A percentile compares a stretch with the other conserved stretches of the same genome.
These are phyloP conservation scores for Pterocarpus macrocarpus DNA, from an alignment of 306 rosid species.

Conservation along the genomic window DNA sequence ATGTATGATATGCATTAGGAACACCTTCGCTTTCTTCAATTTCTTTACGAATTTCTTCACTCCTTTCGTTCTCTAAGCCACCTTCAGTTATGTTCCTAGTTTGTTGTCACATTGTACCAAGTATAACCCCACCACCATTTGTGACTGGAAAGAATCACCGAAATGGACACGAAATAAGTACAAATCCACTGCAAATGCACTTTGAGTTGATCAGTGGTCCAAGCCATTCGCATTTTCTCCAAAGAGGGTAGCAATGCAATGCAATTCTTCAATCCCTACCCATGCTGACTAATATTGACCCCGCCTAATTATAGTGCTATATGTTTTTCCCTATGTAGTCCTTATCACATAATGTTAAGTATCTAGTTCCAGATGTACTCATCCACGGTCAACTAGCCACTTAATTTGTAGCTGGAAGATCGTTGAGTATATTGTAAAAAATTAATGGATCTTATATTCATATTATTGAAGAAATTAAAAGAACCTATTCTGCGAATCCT, in stretches of 20 bases:
- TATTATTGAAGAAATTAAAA: no score
- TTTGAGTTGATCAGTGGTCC: slow-evolving; percentile 51
- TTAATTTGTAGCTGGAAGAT: no score
- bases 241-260: background rate
- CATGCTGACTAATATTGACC: background rate
- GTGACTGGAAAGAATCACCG: slow-evolving; percentile 20
- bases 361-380: background rate
- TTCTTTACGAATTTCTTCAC: slow-evolving; percentile 13
- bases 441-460: no score
- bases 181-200: slow-evolving; percentile 31
- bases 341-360: background rate
- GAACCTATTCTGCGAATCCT: no score
- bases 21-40: slow-evolving; percentile 13
- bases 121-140: slow-evolving; percentile 21
- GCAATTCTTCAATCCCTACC: slow-evolving; percentile 18
- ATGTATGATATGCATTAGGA: slow-evolving; percentile 12
- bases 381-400: no score
- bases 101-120: slow-evolving; percentile 17
- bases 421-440: no score
- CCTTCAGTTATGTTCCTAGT: slow-evolving; percentile 4
- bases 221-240: slow-evolving; percentile 23
- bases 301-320: slow-evolving; percentile 13
- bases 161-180: slow-evolving; percentile 34
- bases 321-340: background rate
- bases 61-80: slow-evolving; percentile 26